Percentiles rank a stretch among this genome's conserved stretches.
phyloP scores from a whole-genome alignment of 768 basidiomycete genomes.

The Pilatotrama ljubarskyi region DNA sequence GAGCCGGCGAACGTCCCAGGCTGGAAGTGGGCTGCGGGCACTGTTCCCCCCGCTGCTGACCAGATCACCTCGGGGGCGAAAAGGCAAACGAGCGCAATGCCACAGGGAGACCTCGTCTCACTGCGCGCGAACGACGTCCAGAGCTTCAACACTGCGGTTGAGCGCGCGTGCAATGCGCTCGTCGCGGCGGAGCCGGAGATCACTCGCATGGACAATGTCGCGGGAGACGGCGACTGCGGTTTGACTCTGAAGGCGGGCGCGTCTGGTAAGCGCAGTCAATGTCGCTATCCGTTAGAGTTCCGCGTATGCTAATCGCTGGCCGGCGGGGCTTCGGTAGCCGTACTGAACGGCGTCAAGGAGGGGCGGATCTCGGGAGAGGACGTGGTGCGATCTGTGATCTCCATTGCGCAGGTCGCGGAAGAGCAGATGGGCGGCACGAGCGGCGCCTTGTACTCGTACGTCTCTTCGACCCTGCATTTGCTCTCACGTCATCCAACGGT shows the following conservation, averaged over 20 bases:
- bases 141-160: slow-evolving; percentile 56
- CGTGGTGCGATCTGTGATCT: slow-evolving; percentile 62
- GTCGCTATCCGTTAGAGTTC: slow-evolving; percentile 9
- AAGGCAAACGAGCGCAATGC: slow-evolving; percentile 12
- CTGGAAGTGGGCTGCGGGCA: slow-evolving; percentile 76
- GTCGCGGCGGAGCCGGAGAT: slow-evolving; percentile 85
- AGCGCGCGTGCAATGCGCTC: slow-evolving; percentile 62
- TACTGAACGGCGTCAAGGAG: slow-evolving; percentile 56
- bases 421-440: slow-evolving; percentile 90
- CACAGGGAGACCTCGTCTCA: background rate
- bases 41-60: slow-evolving; percentile 36
- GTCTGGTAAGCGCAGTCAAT: slow-evolving; percentile 45
- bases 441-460: slow-evolving; percentile 88
- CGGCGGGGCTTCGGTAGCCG: slow-evolving; percentile 41
- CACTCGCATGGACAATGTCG: slow-evolving; percentile 86
- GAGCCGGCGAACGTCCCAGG: slow-evolving; percentile 69
- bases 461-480: slow-evolving; percentile 18
- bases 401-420: slow-evolving; percentile 74
- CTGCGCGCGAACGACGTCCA: slow-evolving; percentile 45
- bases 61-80: slow-evolving; percentile 17
- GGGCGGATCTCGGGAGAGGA: slow-evolving; percentile 63
- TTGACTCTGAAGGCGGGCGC: slow-evolving; percentile 75
- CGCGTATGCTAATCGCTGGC: background rate
- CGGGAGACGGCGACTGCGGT: slow-evolving; percentile 86
- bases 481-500: background rate